Conservation (phyloP, 495 filamentous ascomycete genomes). For the Pseudoneurospora amorphoporcata region DNA sequence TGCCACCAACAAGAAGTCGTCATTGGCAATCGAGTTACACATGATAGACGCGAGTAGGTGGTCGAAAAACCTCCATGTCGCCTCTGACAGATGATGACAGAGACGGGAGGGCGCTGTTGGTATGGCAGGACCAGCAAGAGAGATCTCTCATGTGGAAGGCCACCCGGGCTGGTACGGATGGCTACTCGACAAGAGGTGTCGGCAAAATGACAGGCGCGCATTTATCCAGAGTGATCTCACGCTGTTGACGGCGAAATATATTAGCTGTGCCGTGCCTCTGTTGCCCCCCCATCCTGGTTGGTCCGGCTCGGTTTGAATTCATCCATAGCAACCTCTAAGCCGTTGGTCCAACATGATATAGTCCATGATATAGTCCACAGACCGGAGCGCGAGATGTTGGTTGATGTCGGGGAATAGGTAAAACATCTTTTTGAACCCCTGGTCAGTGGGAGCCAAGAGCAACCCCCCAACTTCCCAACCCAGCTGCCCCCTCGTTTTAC, state of each 20-base stretch:
- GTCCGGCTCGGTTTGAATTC: background rate
- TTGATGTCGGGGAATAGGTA: background rate
- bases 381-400: background rate
- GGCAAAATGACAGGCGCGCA: constrained; percentile 21
- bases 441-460: background rate
- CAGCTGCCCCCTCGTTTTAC: background rate
- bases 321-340: background rate
- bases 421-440: background rate
- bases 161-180: constrained; percentile 7
- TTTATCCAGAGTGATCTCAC: constrained; percentile 28
- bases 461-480: background rate
- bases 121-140: background rate
- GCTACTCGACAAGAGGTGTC: constrained; percentile 13
- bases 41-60: background rate
- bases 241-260: constrained; percentile 21
- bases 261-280: constrained; percentile 23
- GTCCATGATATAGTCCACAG: background rate
- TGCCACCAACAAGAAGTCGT: background rate
- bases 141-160: constrained; percentile 18
- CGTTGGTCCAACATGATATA: background rate
- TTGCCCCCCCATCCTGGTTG: background rate
- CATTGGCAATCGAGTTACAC: background rate
- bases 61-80: background rate
- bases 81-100: background rate
- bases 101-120: background rate